A percentile compares a stretch with the other conserved stretches of the same genome.
phyloP scores from a whole-genome alignment of 345 rosid species.

The Diplotaxis tenuifolia region DNA sequence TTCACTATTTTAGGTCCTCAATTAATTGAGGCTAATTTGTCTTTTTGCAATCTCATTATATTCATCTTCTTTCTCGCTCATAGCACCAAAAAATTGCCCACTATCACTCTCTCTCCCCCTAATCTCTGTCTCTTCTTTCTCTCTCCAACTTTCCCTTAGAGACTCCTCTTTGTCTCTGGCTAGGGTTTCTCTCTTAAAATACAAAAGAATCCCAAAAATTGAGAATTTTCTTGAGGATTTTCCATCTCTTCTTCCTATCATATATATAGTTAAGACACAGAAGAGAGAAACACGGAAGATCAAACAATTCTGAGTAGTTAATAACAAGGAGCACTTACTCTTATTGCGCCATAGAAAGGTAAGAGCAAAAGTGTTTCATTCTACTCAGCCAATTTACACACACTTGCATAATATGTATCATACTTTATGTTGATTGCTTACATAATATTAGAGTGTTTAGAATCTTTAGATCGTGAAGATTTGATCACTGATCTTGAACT shows the following conservation, averaged over 20 bases:
- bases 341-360: conserved; percentile 29
- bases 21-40: conserved; percentile 32
- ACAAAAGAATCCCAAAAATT: conserved; percentile 7
- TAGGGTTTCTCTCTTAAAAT: conserved; percentile 34
- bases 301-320: conserved; percentile 3
- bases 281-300: conserved; percentile 22
- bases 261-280: not conserved
- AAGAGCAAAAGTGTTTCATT: conserved; percentile 8
- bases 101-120: not conserved
- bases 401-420: not conserved
- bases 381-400: not conserved
- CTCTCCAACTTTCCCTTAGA: conserved; percentile 36
- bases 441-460: not conserved
- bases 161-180: conserved; percentile 25
- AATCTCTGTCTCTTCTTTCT: not conserved
- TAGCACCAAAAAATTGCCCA: conserved; percentile 31
- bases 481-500: conserved; percentile 5
- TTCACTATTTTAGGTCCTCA: conserved; percentile 31
- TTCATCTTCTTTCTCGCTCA: conserved; percentile 22
- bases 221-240: not conserved
- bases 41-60: conserved; percentile 24
- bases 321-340: not conserved
- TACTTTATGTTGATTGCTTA: not conserved
- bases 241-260: not conserved
- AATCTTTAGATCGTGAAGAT: conserved; percentile 8